Evolutionary conservation across 805 yeast genomes (phyloP).

Genomic region (Lipomyces oligophaga): DNA sequence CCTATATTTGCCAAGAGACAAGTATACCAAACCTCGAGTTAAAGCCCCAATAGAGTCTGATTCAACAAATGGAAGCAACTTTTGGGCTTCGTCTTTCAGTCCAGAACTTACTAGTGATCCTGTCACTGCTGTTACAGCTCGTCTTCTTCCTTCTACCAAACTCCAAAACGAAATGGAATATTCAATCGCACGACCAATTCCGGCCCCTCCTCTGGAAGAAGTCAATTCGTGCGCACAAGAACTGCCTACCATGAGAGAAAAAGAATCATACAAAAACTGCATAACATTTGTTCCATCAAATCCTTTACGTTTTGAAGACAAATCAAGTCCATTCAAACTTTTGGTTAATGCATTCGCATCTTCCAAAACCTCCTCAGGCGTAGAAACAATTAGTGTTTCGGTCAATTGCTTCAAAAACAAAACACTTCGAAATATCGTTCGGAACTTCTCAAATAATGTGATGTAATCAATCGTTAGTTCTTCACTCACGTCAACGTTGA

Average conservation of each 20-base stretch:
- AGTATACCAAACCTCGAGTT: conserved; percentile 16
- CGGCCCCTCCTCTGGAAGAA: not conserved
- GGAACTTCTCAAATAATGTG: conserved; percentile 9
- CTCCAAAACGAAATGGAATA: conserved; percentile 10
- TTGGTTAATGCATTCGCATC: conserved; percentile 4
- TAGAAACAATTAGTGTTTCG: conserved; percentile 3
- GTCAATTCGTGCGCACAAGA: conserved; percentile 5
- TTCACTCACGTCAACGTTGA: conserved; percentile 13
- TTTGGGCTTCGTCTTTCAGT: not conserved
- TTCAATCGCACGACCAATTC: conserved; percentile 17
- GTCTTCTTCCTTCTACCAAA: not conserved
- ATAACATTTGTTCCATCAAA: not conserved
- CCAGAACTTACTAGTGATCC: conserved; percentile 5
- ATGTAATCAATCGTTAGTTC: conserved; percentile 15
- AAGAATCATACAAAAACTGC: not conserved
- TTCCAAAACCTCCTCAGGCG: not conserved
- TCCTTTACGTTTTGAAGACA: not conserved
- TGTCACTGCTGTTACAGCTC: conserved; percentile 10
- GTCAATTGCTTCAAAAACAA: conserved; percentile 7
- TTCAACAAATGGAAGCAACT: conserved; percentile 5
- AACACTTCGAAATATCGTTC: not conserved
- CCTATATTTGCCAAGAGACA: not conserved
- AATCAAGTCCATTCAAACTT: not conserved
- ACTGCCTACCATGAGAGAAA: conserved; percentile 8
- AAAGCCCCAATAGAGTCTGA: conserved; percentile 13